phyloP scores from a whole-genome alignment of 2,329 filamentous ascomycete species.

The Beauveria pseudobassiana region DNA sequence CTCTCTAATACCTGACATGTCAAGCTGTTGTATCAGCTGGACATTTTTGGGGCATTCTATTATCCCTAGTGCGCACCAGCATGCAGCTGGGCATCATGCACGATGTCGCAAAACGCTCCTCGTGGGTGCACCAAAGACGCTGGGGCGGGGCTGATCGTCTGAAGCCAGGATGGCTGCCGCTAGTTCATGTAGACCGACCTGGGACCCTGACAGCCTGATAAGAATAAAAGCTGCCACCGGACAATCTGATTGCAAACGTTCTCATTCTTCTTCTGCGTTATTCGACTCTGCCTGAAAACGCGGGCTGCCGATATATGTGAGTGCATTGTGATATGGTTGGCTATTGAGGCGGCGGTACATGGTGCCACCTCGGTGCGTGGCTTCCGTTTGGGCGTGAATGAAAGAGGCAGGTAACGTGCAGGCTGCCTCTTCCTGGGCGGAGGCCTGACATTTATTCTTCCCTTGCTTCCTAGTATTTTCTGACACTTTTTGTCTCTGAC shows the following conservation, averaged over 20 bases:
- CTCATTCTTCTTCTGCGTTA: neutral
- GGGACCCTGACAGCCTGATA: neutral
- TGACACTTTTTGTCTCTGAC: neutral
- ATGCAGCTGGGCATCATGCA: neutral
- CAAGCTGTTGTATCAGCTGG: neutral
- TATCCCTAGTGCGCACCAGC: neutral
- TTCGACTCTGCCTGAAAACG: too few species aligned
- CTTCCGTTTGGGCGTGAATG: neutral
- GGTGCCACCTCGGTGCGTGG: neutral
- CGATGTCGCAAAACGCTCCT: neutral
- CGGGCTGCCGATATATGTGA: neutral
- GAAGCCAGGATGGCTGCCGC: neutral
- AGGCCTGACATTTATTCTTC: constrained; percentile 2
- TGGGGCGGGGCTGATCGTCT: neutral
- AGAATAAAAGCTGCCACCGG: neutral
- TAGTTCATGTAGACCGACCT: neutral
- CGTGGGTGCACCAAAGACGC: constrained; percentile 1
- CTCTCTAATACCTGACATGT: neutral
- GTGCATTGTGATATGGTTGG: neutral
- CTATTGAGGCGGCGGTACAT: neutral
- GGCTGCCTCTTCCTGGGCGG: constrained; percentile 5
- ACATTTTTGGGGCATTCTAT: neutral
- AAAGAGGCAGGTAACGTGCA: constrained; percentile 6
- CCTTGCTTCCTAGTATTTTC: neutral
- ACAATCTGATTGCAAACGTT: neutral